phyloP scores from a whole-genome alignment of 2,329 filamentous ascomycete species.

The Cladosporium sp. region DNA sequence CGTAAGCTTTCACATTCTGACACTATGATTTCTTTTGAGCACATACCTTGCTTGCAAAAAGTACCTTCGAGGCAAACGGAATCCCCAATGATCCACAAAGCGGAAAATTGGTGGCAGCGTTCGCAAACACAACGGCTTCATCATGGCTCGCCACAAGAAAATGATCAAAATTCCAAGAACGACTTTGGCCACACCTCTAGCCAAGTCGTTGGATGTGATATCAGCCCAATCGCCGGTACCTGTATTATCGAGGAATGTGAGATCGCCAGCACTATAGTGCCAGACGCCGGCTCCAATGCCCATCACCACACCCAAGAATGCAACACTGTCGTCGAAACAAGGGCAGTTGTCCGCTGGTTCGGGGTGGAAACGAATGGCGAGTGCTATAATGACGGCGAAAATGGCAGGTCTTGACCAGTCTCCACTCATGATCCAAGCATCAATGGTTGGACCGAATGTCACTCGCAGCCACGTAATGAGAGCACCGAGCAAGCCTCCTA shows the following conservation, averaged over 20 bases:
- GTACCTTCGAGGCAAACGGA: slow-evolving; percentile 81
- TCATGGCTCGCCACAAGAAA: slow-evolving; percentile 83
- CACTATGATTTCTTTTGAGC: background rate
- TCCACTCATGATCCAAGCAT: slow-evolving; percentile 65
- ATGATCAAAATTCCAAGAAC: slow-evolving; percentile 76
- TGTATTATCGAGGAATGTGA: slow-evolving; percentile 15
- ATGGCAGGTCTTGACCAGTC: slow-evolving; percentile 62
- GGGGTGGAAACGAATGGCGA: slow-evolving; percentile 76
- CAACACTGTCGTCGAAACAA: slow-evolving; percentile 93
- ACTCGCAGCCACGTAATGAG: slow-evolving; percentile 56
- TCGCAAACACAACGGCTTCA: slow-evolving; percentile 78
- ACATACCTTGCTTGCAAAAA: slow-evolving; percentile 77
- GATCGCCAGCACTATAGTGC: slow-evolving; percentile 55
- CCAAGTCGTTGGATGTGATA: slow-evolving; percentile 54
- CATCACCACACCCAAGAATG: slow-evolving; percentile 86
- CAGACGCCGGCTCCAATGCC: slow-evolving; percentile 79
- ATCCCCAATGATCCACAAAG: slow-evolving; percentile 71
- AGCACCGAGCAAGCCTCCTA: slow-evolving; percentile 75
- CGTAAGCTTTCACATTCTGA: background rate
- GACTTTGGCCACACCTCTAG: slow-evolving; percentile 62
- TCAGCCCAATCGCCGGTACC: slow-evolving; percentile 34
- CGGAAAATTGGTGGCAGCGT: slow-evolving; percentile 82
- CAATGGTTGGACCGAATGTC: slow-evolving; percentile 55
- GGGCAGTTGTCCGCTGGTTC: slow-evolving; percentile 96
- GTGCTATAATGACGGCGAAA: slow-evolving; percentile 62